Conservation (phyloP, 352 stramenopile species). For the Hyaloperonospora arabidopsidis region DNA sequence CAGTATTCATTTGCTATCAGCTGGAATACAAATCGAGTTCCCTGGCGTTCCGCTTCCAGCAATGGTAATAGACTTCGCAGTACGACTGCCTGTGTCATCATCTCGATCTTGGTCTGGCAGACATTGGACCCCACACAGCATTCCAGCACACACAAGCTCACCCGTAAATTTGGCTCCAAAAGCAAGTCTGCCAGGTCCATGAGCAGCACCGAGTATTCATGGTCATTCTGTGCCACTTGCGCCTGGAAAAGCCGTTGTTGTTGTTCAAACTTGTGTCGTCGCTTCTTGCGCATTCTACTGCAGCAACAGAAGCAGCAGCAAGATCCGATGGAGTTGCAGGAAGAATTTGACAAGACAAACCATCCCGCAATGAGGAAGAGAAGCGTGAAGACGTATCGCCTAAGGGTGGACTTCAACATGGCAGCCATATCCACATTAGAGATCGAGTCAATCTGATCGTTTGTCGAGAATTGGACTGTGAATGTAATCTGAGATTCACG, state of each 20-base stretch:
- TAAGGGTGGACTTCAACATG: constrained; percentile 22
- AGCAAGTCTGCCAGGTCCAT: constrained; percentile 39
- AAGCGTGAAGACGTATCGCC: constrained; percentile 32
- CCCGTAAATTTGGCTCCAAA: constrained; percentile 36
- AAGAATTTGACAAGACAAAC: constrained; percentile 44
- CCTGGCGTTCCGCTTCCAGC: constrained; percentile 42
- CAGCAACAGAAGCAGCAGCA: constrained; percentile 66
- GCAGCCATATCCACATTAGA: constrained; percentile 14
- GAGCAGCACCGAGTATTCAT: constrained; percentile 63
- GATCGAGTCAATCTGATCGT: constrained; percentile 3
- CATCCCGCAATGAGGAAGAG: constrained; percentile 23
- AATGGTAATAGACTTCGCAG: constrained; percentile 39
- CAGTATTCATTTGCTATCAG: constrained; percentile 36
- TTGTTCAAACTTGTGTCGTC: constrained; percentile 33
- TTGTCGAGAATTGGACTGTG: constrained; percentile 22
- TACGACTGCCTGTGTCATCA: constrained; percentile 22
- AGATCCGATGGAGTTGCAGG: constrained; percentile 39
- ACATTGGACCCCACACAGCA: constrained; percentile 11
- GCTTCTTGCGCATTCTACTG: constrained; percentile 30
- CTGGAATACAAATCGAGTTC: constrained; percentile 40
- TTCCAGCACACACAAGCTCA: constrained; percentile 23
- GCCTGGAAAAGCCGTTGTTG: constrained; percentile 29
- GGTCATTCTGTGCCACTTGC: constrained; percentile 60
- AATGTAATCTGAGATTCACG: constrained; percentile 21
- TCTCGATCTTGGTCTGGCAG: not conserved